phyloP scores from a whole-genome alignment of 1,139 yeast genomes.

The Protomyces lactucae-debilis region DNA sequence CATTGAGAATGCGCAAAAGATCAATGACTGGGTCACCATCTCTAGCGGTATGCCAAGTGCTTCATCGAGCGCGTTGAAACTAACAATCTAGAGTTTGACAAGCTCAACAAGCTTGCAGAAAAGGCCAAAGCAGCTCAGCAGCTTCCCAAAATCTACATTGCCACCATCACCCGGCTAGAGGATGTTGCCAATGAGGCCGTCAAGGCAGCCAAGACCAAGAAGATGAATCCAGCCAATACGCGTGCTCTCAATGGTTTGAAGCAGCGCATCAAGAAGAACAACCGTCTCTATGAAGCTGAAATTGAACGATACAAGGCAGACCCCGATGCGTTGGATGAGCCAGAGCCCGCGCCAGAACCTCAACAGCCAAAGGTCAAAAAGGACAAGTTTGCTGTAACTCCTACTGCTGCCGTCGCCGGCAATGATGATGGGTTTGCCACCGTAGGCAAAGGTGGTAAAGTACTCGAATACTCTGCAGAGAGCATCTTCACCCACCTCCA shows the following conservation, averaged over 20 bases:
- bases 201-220: constrained; percentile 60
- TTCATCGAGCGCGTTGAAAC: constrained; percentile 11
- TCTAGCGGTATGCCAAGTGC: constrained; percentile 38
- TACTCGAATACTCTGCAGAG: constrained; percentile 41
- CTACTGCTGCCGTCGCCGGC: constrained; percentile 5
- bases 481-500: constrained; percentile 69
- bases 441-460: constrained; percentile 44
- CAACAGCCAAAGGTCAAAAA: constrained; percentile 31
- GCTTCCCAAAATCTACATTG: constrained; percentile 68
- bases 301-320: constrained; percentile 58
- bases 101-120: constrained; percentile 59
- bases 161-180: constrained; percentile 66
- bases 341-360: constrained; percentile 32
- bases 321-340: constrained; percentile 50
- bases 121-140: constrained; percentile 66
- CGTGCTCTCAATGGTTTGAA: constrained; percentile 82
- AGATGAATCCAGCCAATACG: constrained; percentile 75
- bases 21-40: constrained; percentile 75
- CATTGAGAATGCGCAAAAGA: constrained; percentile 64
- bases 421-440: constrained; percentile 43
- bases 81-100: constrained; percentile 61
- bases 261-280: constrained; percentile 81
- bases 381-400: not conserved
- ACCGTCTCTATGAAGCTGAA: constrained; percentile 59
- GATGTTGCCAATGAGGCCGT: constrained; percentile 57